These are phyloP conservation scores for Closterium sp. DNA, from an alignment of 139 green algal genomes.

Conservation along the genomic window DNA sequence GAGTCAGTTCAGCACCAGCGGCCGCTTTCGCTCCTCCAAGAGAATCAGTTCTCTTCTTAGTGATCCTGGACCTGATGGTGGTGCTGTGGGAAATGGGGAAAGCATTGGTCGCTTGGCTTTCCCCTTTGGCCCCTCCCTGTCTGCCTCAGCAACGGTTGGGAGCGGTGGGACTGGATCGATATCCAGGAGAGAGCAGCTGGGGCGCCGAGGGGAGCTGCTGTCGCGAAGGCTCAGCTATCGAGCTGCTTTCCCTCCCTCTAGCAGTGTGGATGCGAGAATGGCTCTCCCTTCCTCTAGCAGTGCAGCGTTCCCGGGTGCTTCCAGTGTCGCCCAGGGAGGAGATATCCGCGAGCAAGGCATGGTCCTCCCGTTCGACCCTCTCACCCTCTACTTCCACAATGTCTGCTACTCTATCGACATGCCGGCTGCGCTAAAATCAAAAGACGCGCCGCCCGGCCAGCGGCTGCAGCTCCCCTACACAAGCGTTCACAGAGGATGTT, in stretches of 20 bases:
- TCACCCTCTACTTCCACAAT: conserved; percentile 10
- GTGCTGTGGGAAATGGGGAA: too few species aligned
- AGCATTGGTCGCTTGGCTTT: too few species aligned
- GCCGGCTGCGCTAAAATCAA: background rate
- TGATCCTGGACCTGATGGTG: too few species aligned
- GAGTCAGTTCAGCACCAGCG: too few species aligned
- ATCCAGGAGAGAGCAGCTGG: too few species aligned
- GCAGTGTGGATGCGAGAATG: background rate
- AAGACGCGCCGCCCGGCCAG: background rate
- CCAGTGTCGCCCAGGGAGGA: background rate
- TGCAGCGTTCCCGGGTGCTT: background rate
- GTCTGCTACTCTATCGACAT: conserved; percentile 26
- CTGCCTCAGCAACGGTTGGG: too few species aligned
- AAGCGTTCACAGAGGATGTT: background rate
- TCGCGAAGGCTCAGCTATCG: too few species aligned
- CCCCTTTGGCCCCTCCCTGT: too few species aligned
- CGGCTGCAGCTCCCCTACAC: conserved; percentile 13
- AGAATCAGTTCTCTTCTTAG: too few species aligned
- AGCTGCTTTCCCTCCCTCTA: background rate
- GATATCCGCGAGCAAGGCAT: background rate
- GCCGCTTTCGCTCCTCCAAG: too few species aligned
- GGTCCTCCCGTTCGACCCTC: conserved; percentile 29
- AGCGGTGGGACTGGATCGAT: too few species aligned
- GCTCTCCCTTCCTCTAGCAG: background rate
- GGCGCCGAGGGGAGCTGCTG: too few species aligned